phyloP scores from a whole-genome alignment of 2,329 filamentous ascomycete species.

The Keithomyces neogunnii region DNA sequence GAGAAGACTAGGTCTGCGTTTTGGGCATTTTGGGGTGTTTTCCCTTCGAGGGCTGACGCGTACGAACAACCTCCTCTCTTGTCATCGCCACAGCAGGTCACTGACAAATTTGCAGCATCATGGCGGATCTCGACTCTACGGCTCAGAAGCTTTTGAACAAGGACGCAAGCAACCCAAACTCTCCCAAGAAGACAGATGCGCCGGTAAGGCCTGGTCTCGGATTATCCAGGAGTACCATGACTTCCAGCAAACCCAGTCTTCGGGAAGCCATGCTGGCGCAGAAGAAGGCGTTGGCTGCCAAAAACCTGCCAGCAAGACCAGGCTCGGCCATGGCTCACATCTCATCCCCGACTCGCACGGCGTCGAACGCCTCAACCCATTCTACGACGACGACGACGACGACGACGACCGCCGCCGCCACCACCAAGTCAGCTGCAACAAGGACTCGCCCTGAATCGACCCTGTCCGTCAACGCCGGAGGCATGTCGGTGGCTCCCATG shows the following conservation, averaged over 20 bases:
- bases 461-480: constrained; percentile 40
- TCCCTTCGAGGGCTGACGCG: constrained; percentile 68
- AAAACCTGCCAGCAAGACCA: constrained; percentile 46
- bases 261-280: constrained; percentile 80
- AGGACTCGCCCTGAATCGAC: constrained; percentile 35
- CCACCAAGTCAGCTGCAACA: constrained; percentile 25
- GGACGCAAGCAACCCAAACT: constrained; percentile 73
- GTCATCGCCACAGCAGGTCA: neutral
- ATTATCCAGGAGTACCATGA: constrained; percentile 54
- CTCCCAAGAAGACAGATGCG: constrained; percentile 41
- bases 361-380: constrained; percentile 27
- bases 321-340: constrained; percentile 58
- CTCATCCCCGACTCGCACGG: constrained; percentile 37
- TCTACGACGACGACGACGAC: constrained; percentile 7
- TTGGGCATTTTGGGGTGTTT: constrained; percentile 73
- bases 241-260: constrained; percentile 54
- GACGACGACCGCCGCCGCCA: too few relatives aligned
- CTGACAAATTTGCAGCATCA: constrained; percentile 48
- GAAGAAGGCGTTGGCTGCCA: constrained; percentile 51
- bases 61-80: constrained; percentile 33
- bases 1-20: constrained; percentile 79
- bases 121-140: constrained; percentile 68
- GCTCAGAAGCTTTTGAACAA: constrained; percentile 75
- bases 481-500: constrained; percentile 57
- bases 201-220: constrained; percentile 48